These are phyloP conservation scores for Choanephora cucurbitarum DNA, from an alignment of 371 early-diverging fungal species.

Conservation along the genomic window DNA sequence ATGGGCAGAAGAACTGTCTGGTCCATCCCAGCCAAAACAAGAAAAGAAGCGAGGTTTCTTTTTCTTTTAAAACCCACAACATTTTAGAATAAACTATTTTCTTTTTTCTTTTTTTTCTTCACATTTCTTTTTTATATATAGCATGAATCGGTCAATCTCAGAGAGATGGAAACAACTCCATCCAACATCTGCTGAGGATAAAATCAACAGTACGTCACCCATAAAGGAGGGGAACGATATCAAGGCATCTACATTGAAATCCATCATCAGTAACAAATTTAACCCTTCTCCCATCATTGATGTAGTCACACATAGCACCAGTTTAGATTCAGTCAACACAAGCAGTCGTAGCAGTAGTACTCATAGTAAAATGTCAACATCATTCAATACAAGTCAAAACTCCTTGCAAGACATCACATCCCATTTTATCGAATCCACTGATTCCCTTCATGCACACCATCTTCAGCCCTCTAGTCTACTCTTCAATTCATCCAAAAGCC, in stretches of 20 bases:
- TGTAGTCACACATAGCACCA: slow-evolving; percentile 5
- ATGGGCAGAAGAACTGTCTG: slow-evolving; percentile 26
- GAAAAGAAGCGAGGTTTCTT: not conserved
- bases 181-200: not conserved
- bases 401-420: not conserved
- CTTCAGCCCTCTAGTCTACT: slow-evolving; percentile 6
- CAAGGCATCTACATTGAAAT: slow-evolving; percentile 6
- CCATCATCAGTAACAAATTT: slow-evolving; percentile 2
- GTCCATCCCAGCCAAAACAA: not conserved
- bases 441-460: slow-evolving; percentile 5
- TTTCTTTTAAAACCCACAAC: slow-evolving; percentile 1
- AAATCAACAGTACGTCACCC: not conserved
- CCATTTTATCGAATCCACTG: slow-evolving; percentile 9
- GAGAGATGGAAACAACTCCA: slow-evolving; percentile 6
- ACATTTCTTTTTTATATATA: too few relatives aligned
- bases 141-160: slow-evolving; percentile 3
- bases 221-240: slow-evolving; percentile 2
- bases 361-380: too few relatives aligned
- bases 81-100: too few relatives aligned
- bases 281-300: slow-evolving; percentile 1
- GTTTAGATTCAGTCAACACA: not conserved
- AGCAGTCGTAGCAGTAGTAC: not conserved
- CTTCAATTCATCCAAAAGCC: not conserved
- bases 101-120: not conserved
- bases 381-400: not conserved